Conservation (phyloP, 805 yeast species). For the Starmerella asiatica region DNA sequence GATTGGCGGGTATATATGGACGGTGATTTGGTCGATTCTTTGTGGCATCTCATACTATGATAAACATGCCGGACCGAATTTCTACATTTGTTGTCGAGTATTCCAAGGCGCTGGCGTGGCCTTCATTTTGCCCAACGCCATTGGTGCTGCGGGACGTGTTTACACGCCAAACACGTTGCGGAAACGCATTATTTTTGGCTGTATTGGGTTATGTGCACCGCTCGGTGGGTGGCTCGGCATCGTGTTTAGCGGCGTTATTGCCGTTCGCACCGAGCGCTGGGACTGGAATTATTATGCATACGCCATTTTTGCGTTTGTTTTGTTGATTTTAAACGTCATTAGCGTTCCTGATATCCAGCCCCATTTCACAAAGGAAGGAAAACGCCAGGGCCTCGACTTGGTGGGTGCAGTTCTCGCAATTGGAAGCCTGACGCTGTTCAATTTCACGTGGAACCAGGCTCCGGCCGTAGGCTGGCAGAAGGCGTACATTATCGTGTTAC, state of each 20-base stretch:
- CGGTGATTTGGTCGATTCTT: conserved; percentile 43
- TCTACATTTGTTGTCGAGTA: conserved; percentile 36
- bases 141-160: conserved; percentile 40
- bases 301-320: conserved; percentile 26
- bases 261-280: conserved; percentile 15
- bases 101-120: conserved; percentile 57
- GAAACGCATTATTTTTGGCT: conserved; percentile 42
- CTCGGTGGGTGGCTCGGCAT: conserved; percentile 47
- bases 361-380: conserved; percentile 4
- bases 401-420: conserved; percentile 47
- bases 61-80: conserved; percentile 22
- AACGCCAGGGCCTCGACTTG: conserved; percentile 35
- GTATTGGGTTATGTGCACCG: conserved; percentile 51
- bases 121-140: conserved; percentile 42
- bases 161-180: conserved; percentile 21
- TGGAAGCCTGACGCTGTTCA: conserved; percentile 46
- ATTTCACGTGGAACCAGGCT: conserved; percentile 64
- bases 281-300: conserved; percentile 33
- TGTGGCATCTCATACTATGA: conserved; percentile 44
- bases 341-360: conserved; percentile 12
- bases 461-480: conserved; percentile 55
- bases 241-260: conserved; percentile 28
- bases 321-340: conserved; percentile 1
- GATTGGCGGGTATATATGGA: conserved; percentile 43
- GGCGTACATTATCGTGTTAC: conserved; percentile 41